phyloP scores from a whole-genome alignment of 768 basidiomycete genomes.

The Suillus bovinus region DNA sequence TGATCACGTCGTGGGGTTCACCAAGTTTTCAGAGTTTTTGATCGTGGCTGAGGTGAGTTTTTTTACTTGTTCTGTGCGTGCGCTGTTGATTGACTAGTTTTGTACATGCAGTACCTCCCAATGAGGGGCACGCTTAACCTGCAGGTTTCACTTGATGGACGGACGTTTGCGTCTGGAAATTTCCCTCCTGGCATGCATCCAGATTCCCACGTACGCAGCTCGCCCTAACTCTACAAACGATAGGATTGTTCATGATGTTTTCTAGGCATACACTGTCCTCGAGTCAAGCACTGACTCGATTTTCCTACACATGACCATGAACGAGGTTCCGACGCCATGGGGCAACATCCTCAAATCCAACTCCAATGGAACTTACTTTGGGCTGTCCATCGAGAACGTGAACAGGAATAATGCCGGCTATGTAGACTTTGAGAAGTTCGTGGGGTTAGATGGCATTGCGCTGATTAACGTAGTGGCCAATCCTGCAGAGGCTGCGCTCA shows the following conservation, averaged over 20 bases:
- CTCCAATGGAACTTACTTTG: conserved; percentile 97
- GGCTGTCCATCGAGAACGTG: conserved; percentile 80
- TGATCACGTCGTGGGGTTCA: conserved; percentile 88
- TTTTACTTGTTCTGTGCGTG: not conserved
- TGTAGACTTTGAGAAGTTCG: conserved; percentile 98
- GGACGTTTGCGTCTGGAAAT: conserved; percentile 77
- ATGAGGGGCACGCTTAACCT: conserved; percentile 66
- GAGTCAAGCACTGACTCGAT: conserved; percentile 93
- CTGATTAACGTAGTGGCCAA: conserved; percentile 90
- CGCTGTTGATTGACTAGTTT: conserved; percentile 22
- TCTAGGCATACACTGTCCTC: conserved; percentile 86
- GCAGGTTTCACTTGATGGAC: conserved; percentile 91
- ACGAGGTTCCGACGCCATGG: conserved; percentile 73
- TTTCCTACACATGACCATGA: conserved; percentile 96
- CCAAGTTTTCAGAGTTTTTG: conserved; percentile 95
- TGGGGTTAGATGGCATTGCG: conserved; percentile 94
- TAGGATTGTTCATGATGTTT: not conserved
- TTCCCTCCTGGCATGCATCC: conserved; percentile 93
- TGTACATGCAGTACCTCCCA: conserved; percentile 46
- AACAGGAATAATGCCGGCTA: conserved; percentile 88
- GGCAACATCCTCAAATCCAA: conserved; percentile 95
- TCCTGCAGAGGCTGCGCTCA: conserved; percentile 68
- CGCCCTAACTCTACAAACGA: not conserved
- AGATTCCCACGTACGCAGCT: conserved; percentile 76
- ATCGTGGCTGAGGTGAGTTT: conserved; percentile 86